Evolutionary conservation across 176 grass and related monocot species (phyloP).

Genomic region (Oropetium thomaeum): DNA sequence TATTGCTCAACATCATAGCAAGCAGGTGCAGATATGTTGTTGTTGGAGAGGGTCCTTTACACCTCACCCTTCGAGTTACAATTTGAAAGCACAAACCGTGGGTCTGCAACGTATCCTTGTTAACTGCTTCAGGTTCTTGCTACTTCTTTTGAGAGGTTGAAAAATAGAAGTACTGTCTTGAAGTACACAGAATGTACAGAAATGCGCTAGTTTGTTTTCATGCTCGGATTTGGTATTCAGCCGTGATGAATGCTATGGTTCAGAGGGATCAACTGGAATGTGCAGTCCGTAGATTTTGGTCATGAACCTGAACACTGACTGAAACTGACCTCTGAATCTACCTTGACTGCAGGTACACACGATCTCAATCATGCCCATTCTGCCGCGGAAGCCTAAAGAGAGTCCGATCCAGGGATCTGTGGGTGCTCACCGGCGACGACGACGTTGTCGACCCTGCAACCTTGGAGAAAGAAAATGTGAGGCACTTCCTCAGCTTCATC

Average conservation of each 20-base stretch:
- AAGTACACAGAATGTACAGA: background rate
- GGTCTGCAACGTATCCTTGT: too few species aligned
- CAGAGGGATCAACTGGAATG: background rate
- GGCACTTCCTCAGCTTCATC: slow-evolving; percentile 69
- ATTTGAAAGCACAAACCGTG: background rate
- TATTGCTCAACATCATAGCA: background rate
- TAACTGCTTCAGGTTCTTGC: background rate
- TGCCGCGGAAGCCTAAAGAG: slow-evolving; percentile 74
- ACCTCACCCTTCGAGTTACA: background rate
- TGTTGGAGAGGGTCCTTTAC: background rate
- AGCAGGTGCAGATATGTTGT: background rate
- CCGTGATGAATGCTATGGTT: background rate
- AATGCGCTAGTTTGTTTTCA: background rate
- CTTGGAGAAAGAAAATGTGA: slow-evolving; percentile 65
- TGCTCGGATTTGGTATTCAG: background rate
- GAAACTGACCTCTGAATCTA: slow-evolving; percentile 13
- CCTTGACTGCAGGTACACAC: slow-evolving; percentile 53
- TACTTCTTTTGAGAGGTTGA: background rate
- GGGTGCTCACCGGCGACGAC: slow-evolving; percentile 72
- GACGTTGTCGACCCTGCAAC: slow-evolving; percentile 70
- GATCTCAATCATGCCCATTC: slow-evolving; percentile 75
- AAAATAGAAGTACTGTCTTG: background rate
- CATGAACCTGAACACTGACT: background rate
- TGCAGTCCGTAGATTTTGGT: background rate
- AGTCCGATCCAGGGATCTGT: slow-evolving; percentile 62